These are phyloP conservation scores for Leptodermis oblonga DNA, from an alignment of 257 asterid genomes.

Conservation along the genomic window DNA sequence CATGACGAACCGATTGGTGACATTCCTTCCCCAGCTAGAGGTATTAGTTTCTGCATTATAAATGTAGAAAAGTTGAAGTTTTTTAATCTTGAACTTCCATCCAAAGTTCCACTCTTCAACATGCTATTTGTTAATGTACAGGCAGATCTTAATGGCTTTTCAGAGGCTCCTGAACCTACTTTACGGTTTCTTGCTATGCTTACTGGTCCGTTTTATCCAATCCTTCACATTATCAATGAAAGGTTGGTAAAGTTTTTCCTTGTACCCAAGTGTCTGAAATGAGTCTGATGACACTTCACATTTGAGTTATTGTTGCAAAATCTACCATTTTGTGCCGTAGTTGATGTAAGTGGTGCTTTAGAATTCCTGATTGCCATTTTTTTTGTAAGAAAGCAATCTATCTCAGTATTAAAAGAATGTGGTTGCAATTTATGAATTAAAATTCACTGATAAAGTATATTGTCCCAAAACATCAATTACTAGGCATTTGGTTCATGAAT, in stretches of 20 bases:
- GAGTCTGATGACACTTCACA: neutral
- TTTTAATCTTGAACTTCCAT: constrained; percentile 14
- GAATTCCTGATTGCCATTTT: neutral
- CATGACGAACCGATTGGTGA: constrained; percentile 67
- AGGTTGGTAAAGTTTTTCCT: constrained; percentile 50
- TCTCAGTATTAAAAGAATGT: neutral
- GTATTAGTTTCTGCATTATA: constrained; percentile 33
- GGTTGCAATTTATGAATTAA: neutral
- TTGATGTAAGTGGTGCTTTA: neutral
- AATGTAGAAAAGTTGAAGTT: constrained; percentile 15
- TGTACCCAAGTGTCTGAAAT: neutral
- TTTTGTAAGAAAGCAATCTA: neutral
- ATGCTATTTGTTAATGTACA: constrained; percentile 34
- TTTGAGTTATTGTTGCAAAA: neutral
- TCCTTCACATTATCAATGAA: constrained; percentile 75
- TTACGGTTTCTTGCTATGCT: constrained; percentile 90
- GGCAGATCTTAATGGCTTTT: constrained; percentile 80
- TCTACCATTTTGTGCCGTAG: neutral
- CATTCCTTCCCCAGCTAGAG: constrained; percentile 95
- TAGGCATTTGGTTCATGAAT: neutral
- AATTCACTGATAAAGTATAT: neutral
- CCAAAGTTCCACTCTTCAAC: constrained; percentile 19
- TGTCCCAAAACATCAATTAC: neutral
- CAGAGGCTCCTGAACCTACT: constrained; percentile 80
- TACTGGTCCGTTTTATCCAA: constrained; percentile 87